Conservation (phyloP, 371 early-diverging fungal species). For the Rhizopus sp. region DNA sequence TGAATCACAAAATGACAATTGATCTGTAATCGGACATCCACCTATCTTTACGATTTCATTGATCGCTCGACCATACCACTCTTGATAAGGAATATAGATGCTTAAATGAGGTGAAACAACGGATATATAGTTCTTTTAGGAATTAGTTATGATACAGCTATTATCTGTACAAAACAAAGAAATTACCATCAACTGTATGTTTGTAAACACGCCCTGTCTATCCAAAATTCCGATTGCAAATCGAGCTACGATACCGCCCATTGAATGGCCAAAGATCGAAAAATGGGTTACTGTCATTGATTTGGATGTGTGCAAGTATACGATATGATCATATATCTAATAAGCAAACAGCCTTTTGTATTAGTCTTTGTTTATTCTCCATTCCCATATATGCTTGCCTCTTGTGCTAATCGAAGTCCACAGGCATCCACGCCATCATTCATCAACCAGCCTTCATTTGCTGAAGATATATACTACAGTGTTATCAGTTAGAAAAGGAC, state of each 20-base stretch:
- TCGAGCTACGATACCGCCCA: constrained; percentile 8
- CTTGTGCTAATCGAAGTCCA: constrained; percentile 11
- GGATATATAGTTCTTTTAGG: constrained; percentile 4
- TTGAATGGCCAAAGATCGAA: constrained; percentile 11
- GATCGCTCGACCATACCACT: neutral
- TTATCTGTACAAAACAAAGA: neutral
- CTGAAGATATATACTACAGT: neutral
- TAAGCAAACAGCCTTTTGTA: neutral
- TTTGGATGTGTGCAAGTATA: neutral
- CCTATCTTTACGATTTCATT: neutral
- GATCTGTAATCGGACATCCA: constrained; percentile 1
- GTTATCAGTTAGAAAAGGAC: neutral
- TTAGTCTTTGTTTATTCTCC: neutral
- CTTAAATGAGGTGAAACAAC: constrained; percentile 12
- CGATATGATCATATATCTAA: constrained; percentile 6
- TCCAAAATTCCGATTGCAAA: constrained; percentile 8
- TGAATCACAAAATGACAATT: neutral
- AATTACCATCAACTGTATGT: constrained; percentile 8
- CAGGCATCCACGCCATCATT: constrained; percentile 9
- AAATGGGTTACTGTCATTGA: constrained; percentile 1
- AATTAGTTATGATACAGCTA: neutral
- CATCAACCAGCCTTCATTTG: constrained; percentile 5
- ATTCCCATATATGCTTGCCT: neutral
- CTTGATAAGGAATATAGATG: constrained; percentile 1
- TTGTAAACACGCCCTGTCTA: constrained; percentile 1